Evolutionary conservation across 2,329 filamentous ascomycete genomes (phyloP), one percentile per base, ranked within the genome.

Genomic region (Lecanicillium sp.): DNA sequence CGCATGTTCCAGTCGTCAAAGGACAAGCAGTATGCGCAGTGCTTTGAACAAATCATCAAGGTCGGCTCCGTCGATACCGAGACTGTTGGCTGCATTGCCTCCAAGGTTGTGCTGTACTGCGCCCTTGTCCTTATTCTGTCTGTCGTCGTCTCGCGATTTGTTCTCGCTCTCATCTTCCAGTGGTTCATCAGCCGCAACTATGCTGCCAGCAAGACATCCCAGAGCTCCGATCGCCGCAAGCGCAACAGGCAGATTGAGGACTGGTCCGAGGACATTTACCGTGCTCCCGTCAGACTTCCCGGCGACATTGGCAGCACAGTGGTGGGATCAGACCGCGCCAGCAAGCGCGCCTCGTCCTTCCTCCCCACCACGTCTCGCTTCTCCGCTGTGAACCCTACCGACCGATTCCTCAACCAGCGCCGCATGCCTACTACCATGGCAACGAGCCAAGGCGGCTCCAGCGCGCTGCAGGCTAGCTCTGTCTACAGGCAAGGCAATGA

Each of bases 261-360:
- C 53, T 98, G 92, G 92, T 84, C 83, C 12, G 87, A 97, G 48
- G 92, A 98, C 55, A 98, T 98, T 52, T 97, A 98, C 61, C 84
- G 88, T 31, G 85, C 90, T 4, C 87, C 88, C 17, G 81, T 84
- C 39, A 84, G 88, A 48, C 71, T 96, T 46, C 76, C 82, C 4
- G 92, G 79, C 14, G 79, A 95, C 51, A 67, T 83, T 30, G 75
- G 77, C 42, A 83, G 77, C 53, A 81, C 76, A 36, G 74, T 79
- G 43, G 72, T 71, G 10, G 63, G 66, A 36, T 78, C 74, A 29
- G 87, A 90, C 46, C 76, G 84, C 37, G 72, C 68, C 40, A 87
- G 74, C 73, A 95, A 90, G 67, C 83, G 90, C 48, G 76, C 72
- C 46, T 95, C 87, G 59, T 72, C 71, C 22, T 94, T 98, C 65